Evolutionary conservation across 2,329 filamentous ascomycete species (phyloP).

Genomic region (Calonectria multiphialidica): DNA sequence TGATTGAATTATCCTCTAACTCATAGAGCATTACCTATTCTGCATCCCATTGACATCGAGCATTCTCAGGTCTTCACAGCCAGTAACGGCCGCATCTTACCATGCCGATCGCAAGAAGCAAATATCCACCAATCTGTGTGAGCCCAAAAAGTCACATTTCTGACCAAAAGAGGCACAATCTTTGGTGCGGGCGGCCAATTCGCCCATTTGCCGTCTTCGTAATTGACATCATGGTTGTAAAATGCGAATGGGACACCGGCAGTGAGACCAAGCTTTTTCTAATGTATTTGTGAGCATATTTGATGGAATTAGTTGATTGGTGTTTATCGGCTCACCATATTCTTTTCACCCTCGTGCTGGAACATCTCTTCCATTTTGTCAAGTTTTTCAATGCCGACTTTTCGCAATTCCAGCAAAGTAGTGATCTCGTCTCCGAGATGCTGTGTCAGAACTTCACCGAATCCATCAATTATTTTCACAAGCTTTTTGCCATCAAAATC

Average conservation of each 20-base stretch:
- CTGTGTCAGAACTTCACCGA: background rate
- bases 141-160: conserved; percentile 13
- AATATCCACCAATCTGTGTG: conserved; percentile 20
- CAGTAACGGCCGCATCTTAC: background rate
- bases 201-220: conserved; percentile 5
- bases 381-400: conserved; percentile 3
- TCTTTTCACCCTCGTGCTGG: conserved; percentile 5
- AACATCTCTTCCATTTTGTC: background rate
- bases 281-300: background rate
- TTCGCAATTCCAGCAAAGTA: conserved; percentile 1
- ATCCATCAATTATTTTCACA: conserved; percentile 6
- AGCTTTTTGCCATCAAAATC: conserved; percentile 3
- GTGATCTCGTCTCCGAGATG: conserved; percentile 16
- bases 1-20: background rate
- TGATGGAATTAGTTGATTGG: too few relatives aligned
- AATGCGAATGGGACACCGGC: conserved; percentile 8
- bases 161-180: background rate
- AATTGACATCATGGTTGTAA: conserved; percentile 13
- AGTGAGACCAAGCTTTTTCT: conserved; percentile 9
- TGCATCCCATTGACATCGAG: background rate
- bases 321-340: background rate
- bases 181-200: conserved; percentile 12
- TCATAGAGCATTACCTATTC: background rate
- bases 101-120: conserved; percentile 7
- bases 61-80: background rate